Base-by-base conservation (phyloP, 352 stramenopile genomes). In the Plasmopara viticola region DNA sequence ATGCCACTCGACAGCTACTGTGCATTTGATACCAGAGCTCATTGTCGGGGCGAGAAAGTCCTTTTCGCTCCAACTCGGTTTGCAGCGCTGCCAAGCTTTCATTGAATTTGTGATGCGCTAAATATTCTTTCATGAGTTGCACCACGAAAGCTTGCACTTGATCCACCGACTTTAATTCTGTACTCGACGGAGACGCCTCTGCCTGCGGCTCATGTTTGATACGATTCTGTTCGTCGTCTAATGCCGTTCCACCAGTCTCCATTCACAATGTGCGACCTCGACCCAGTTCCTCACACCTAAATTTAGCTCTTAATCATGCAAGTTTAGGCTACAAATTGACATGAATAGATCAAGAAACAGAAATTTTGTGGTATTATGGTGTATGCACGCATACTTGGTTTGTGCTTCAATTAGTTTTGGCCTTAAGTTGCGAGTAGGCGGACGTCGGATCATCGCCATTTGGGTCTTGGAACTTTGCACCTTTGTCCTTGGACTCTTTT, bases 401-500 rank as follows among this genome's bases (percentile, higher is more conserved):
- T 35, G 18, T 31, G 20, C 17, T 48, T 68, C 76, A 84, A 57
- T 75, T 74, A 33, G 75, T 59, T 54, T 86, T 84, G 56, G 75
- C 72, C 72, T 86, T 88, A 52, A 86, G 72, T 44, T 85, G 68
- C 5, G 78, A 83, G 56, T 83, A 81, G 46, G 76, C 76, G 12
- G 61, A 37, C 17, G 48, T 64, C 4, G 72, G 70, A 51, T 87
- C 66, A 53, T 87, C 73, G n/a, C 66, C 73, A 14, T 81, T 62
- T 12, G 72, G 69, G 55, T 87, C 72, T 50, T 76, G 65, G 43
- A 74, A 58, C 58, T 72, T 71, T 34, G 68, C 48, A 25, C 53
- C 64, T 20, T 70, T 57, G 30, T 49, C 53, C 55, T 81, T 81
- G 30, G 68, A 64, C 9, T 71, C 72, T 51, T 84, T 69, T 53